Percentiles rank a stretch among this genome's conserved stretches.
phyloP scores from a whole-genome alignment of 768 basidiomycete species.

The Rhodotorula diobovata region DNA sequence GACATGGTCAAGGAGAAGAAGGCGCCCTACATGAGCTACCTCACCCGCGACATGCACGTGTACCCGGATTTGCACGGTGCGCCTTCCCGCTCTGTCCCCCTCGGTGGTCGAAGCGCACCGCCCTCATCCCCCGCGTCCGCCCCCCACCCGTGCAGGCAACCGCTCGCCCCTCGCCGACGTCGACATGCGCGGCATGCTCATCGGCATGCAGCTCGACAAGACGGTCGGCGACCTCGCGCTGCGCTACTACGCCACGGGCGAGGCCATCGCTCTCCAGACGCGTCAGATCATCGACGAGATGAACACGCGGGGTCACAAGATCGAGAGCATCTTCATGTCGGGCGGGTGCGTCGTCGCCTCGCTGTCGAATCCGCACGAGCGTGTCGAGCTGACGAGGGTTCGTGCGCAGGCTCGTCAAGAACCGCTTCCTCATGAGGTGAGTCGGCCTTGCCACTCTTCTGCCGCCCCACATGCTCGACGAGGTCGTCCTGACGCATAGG shows the following conservation, averaged over 20 bases:
- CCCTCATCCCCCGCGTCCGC: neutral
- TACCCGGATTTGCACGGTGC: conserved; percentile 92
- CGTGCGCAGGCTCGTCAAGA: conserved; percentile 65
- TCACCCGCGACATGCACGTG: conserved; percentile 79
- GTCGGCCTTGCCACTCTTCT: neutral
- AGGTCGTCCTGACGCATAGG: neutral
- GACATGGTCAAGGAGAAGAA: conserved; percentile 39
- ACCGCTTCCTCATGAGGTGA: conserved; percentile 70
- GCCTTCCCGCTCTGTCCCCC: conserved; percentile 11
- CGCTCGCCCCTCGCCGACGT: conserved; percentile 92
- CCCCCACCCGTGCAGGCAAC: conserved; percentile 60
- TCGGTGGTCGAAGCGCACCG: neutral
- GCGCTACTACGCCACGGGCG: conserved; percentile 84
- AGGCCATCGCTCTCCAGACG: conserved; percentile 65
- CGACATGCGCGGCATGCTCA: conserved; percentile 87
- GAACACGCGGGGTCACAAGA: conserved; percentile 76
- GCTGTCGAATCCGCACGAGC: neutral
- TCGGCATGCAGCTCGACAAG: conserved; percentile 75
- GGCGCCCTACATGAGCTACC: conserved; percentile 61
- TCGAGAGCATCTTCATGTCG: conserved; percentile 81
- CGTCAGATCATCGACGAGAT: conserved; percentile 72
- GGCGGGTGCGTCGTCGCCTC: conserved; percentile 42
- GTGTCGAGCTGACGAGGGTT: neutral
- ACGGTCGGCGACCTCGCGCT: conserved; percentile 74
- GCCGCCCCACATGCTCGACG: neutral